Base-by-base conservation (phyloP, 768 basidiomycete species). In the Podaxis pistillaris region DNA sequence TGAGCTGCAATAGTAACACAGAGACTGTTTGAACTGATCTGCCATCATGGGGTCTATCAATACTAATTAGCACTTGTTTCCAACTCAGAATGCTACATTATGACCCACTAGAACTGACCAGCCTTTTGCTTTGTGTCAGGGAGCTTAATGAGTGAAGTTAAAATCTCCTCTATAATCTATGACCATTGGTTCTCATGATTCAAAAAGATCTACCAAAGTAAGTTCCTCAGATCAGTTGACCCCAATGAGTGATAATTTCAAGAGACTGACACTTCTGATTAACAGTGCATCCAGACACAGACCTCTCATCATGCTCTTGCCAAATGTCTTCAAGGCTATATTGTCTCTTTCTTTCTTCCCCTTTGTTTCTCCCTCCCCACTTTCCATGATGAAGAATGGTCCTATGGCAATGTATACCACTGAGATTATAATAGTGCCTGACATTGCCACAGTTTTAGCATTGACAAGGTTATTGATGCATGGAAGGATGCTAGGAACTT, bases 101-200 rank as follows among this genome's bases (percentile, higher is more conserved):
- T 15, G 3, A 75, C 86, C 13, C 51, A 95, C 94, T 88, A 82
- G 74, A 95, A 96, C 67, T 93, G 92, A 0, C 94, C 91, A 54
- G 90, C 92, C 67, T 90, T 90, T 74, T 93, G 93, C 72, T 93
- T 97, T 19, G 88, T 86, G 68, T 94, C 92, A 2, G 93, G 91
- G 22, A 96, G 79, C 74, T 94, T 96, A 67, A 91, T 95, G 58
- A 98, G 77, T 0, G 94, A 96, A 8, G 87, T 85, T 28, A 98
- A 70, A 36, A 98, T 96, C 73, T 98, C 97, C 71, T 98, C 96
- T n/a, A 98, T 90, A 65, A 99, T 96, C 95, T 95, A 97, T 0
- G 89, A 87, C 7, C 97, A 79, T 73, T 99, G 97, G 46, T 89
- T 90, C 66, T 92, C 87, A 70, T 98, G 88, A 65, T 89, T 91